Conservation (phyloP, 2,329 filamentous ascomycete genomes). For the Cadophora sp. region DNA sequence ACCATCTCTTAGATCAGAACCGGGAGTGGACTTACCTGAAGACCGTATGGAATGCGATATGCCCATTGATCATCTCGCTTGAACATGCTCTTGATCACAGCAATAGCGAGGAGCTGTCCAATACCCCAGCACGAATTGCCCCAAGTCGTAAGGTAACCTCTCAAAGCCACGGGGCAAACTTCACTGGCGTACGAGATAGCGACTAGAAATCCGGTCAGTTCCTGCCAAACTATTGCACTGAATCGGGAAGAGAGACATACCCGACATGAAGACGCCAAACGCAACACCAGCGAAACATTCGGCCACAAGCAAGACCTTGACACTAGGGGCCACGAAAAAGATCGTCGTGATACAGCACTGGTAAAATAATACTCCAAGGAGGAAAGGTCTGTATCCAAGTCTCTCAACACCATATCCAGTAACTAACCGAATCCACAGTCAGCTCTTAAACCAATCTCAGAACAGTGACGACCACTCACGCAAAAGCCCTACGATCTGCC, state of each 20-base stretch:
- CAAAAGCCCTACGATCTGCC: neutral
- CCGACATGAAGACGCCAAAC: neutral
- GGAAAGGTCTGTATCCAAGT: neutral
- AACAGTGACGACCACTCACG: neutral
- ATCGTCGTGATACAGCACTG: neutral
- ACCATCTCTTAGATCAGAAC: neutral
- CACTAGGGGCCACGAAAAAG: neutral
- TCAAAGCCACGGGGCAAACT: slow-evolving; percentile 57
- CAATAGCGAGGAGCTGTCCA: slow-evolving; percentile 55
- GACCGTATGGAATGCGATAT: slow-evolving; percentile 51
- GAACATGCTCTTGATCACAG: slow-evolving; percentile 52
- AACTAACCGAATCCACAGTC: neutral
- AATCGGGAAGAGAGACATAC: slow-evolving; percentile 44
- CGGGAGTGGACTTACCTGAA: slow-evolving; percentile 16
- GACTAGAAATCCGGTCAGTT: neutral
- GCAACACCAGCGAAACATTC: neutral
- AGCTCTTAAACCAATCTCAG: neutral
- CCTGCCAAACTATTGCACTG: neutral
- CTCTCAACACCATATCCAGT: neutral
- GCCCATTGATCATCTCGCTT: slow-evolving; percentile 33
- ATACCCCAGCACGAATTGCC: slow-evolving; percentile 59
- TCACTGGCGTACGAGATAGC: slow-evolving; percentile 47
- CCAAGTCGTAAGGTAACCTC: slow-evolving; percentile 59
- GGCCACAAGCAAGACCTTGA: neutral
- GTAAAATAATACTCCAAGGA: neutral